Base-by-base conservation (phyloP, 1,139 yeast species). In the Magnusiomyces tetraspermus region DNA sequence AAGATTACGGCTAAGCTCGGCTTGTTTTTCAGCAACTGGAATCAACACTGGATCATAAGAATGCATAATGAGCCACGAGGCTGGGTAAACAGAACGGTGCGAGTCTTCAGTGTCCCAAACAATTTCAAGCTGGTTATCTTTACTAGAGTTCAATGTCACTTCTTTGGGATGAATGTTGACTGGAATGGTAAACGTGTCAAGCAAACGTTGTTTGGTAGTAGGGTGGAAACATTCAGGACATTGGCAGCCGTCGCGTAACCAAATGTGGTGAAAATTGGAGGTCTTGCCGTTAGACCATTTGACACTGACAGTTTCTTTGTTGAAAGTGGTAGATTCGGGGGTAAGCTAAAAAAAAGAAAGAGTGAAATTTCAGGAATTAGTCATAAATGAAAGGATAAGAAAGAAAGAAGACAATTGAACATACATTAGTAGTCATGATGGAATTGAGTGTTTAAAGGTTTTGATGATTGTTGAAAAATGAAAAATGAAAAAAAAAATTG, bases 201-300 rank as follows among this genome's bases (percentile, higher is more conserved):
- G 72, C 21, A 82, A 68, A 48, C 90, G 68, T 65, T 84, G 92
- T 60, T 79, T 80, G 26, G 90, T 84, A 50, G 71, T 66, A 2
- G 75, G 71, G 61, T 79, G 83, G 67, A 75, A 80, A 66, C 88
- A 82, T 26, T 72, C 61, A n/a, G 70, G 67, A 60, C 88, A 82
- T 55, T 77, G 85, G 62, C 90, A 84, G 60, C 79, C 77, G 65
- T 84, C 92, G 50, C 90, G 71, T 31, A 84, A 71, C 89, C 89
- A 83, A 53, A 83, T 72, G 64, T 76, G 67, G 64, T 81, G 84
- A 55, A 55, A 69, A 46, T 62, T 59, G 43, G 72, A 66, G 4
- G 58, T 60, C 46, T 57, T 53, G n/a, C 69, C 70, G 48, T 60
- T 60, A 22, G 57, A 58, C 70, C 72, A 69, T 23, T 61, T 61